Conservation (phyloP, 2,329 filamentous ascomycete species). For the Alternaria gansuensis region DNA sequence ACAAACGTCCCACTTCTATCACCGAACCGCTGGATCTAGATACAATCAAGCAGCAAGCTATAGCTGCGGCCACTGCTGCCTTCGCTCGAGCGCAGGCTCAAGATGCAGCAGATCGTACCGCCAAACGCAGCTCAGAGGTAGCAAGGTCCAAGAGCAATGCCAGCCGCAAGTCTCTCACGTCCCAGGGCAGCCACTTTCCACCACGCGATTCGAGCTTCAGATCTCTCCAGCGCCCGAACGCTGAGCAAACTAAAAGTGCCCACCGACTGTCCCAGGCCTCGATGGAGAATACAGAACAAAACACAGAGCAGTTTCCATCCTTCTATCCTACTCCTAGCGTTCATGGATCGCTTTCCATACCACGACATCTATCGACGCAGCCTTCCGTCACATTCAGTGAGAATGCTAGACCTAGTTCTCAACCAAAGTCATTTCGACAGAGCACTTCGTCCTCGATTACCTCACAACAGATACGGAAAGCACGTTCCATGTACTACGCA, state of each 20-base stretch:
- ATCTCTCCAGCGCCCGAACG: slow-evolving; percentile 31
- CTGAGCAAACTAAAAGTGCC: slow-evolving; percentile 16
- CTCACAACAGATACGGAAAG: slow-evolving; percentile 51
- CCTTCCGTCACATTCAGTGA: slow-evolving; percentile 36
- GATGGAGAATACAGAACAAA: slow-evolving; percentile 16
- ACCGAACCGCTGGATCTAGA: slow-evolving; percentile 40
- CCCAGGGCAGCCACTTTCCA: slow-evolving; percentile 52
- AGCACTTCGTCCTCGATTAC: slow-evolving; percentile 39
- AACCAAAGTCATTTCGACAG: slow-evolving; percentile 35
- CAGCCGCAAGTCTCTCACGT: slow-evolving; percentile 45
- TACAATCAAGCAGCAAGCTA: slow-evolving; percentile 47
- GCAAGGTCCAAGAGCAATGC: slow-evolving; percentile 46
- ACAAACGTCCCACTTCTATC: slow-evolving; percentile 29
- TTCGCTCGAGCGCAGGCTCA: slow-evolving; percentile 46
- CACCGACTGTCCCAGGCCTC: slow-evolving; percentile 25
- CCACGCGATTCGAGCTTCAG: slow-evolving; percentile 44
- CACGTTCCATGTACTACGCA: slow-evolving; percentile 53
- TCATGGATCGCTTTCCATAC: slow-evolving; percentile 17
- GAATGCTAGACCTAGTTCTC: slow-evolving; percentile 38
- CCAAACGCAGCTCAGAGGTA: slow-evolving; percentile 33
- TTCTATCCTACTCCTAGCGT: slow-evolving; percentile 30
- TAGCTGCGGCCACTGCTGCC: slow-evolving; percentile 51
- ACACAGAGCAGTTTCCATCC: slow-evolving; percentile 33
- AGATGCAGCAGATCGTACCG: slow-evolving; percentile 25
- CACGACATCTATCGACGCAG: slow-evolving; percentile 32